Evolutionary conservation across 345 rosid genomes (phyloP).

Genomic region (Limnanthes douglasii): DNA sequence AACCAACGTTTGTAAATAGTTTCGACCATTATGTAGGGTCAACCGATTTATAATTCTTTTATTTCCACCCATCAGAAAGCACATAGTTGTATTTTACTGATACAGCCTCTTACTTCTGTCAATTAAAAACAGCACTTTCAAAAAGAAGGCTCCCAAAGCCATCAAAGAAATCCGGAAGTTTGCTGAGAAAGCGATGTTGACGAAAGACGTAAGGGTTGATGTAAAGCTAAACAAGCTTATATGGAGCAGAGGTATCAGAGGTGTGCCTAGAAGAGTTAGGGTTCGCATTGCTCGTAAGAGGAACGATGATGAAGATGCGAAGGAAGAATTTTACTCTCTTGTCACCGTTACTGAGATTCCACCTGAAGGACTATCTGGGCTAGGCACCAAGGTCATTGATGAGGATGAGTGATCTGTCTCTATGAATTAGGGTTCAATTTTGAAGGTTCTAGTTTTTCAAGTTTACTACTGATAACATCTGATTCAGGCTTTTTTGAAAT

Average conservation of each 20-base stretch:
- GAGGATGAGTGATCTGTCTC: conserved; percentile 57
- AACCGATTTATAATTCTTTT: too few species aligned
- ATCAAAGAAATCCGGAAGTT: conserved; percentile 76
- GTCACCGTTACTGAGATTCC: conserved; percentile 54
- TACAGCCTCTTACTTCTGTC: too few species aligned
- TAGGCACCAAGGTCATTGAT: conserved; percentile 56
- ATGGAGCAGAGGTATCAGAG: conserved; percentile 74
- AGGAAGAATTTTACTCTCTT: conserved; percentile 68
- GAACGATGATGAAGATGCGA: conserved; percentile 72
- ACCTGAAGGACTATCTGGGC: conserved; percentile 37
- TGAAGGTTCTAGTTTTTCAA: too few species aligned
- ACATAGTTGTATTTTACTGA: too few species aligned
- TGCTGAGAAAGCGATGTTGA: conserved; percentile 64
- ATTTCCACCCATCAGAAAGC: too few species aligned
- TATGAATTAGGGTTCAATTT: too few species aligned
- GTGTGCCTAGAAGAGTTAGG: conserved; percentile 64
- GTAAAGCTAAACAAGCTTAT: conserved; percentile 75
- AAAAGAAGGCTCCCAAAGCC: conserved; percentile 88
- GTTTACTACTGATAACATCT: too few species aligned
- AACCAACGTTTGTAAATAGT: too few species aligned
- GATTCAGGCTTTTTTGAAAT: too few species aligned
- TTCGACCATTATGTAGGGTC: too few species aligned
- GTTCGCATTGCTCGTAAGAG: conserved; percentile 71
- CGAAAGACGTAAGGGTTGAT: conserved; percentile 57
- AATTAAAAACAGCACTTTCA: conserved; percentile 66